These are phyloP conservation scores for Grigorovia jiainica DNA, from an alignment of 805 yeast species.

Conservation along the genomic window DNA sequence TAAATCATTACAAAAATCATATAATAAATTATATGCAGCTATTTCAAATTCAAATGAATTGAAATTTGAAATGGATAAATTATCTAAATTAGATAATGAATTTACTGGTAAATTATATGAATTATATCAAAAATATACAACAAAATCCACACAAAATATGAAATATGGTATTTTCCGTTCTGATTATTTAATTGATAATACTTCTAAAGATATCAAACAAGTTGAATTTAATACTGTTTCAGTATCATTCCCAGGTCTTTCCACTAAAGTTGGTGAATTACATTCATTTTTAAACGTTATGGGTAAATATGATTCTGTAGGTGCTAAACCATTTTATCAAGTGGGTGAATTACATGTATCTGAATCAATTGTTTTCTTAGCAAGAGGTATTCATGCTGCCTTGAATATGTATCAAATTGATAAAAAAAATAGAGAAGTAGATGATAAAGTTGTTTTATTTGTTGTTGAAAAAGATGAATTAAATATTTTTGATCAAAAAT, in stretches of 20 bases:
- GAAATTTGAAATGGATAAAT: conserved; percentile 39
- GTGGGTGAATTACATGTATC: conserved; percentile 49
- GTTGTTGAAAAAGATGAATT: conserved; percentile 80
- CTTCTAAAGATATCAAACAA: conserved; percentile 57
- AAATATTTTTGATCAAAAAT: conserved; percentile 86
- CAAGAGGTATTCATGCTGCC: conserved; percentile 9
- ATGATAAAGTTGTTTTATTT: conserved; percentile 52
- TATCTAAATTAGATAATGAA: conserved; percentile 53
- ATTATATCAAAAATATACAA: conserved; percentile 5
- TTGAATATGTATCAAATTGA: conserved; percentile 32
- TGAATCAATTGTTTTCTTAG: conserved; percentile 37
- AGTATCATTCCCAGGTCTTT: conserved; percentile 89
- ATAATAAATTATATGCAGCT: conserved; percentile 65
- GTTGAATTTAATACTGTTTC: conserved; percentile 95
- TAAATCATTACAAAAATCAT: conserved; percentile 50
- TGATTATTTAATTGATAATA: conserved; percentile 65
- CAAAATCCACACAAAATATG: conserved; percentile 51
- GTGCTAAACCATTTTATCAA: conserved; percentile 32
- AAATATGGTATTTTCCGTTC: conserved; percentile 82
- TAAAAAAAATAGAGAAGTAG: conserved; percentile 42
- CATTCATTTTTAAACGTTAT: conserved; percentile 56
- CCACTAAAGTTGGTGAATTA: conserved; percentile 66
- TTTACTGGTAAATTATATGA: conserved; percentile 75
- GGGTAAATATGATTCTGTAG: conserved; percentile 42
- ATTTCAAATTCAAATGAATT: conserved; percentile 62